phyloP scores from a whole-genome alignment of 192 early-diverging fungal species.

The Podila epigama region DNA sequence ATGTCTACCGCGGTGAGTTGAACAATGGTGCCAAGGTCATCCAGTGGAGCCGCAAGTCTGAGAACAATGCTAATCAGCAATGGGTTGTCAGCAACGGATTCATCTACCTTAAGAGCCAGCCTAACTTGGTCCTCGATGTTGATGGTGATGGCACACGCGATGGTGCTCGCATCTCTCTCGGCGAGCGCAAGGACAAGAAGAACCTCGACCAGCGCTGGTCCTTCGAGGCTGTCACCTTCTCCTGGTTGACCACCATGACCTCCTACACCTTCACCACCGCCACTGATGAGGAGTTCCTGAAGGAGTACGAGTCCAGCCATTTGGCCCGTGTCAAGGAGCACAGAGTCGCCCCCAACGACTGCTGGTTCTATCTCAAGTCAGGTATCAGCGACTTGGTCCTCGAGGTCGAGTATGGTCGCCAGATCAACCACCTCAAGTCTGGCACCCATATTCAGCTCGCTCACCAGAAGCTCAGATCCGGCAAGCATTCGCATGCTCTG shows the following conservation, averaged over 20 bases:
- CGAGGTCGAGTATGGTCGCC: slow-evolving; percentile 24
- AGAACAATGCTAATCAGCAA: slow-evolving; percentile 31
- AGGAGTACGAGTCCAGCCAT: slow-evolving; percentile 34
- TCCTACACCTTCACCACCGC: slow-evolving; percentile 1
- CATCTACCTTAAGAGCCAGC: slow-evolving; percentile 31
- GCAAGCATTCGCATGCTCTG: slow-evolving; percentile 43
- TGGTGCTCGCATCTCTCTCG: slow-evolving; percentile 30
- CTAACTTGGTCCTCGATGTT: slow-evolving; percentile 36
- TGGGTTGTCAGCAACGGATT: slow-evolving; percentile 33
- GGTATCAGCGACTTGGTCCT: slow-evolving; percentile 38
- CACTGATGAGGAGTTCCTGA: slow-evolving; percentile 24
- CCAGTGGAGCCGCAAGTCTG: slow-evolving; percentile 37
- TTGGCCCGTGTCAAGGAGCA: slow-evolving; percentile 32
- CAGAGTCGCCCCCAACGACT: slow-evolving; percentile 7
- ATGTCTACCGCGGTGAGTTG: slow-evolving; percentile 11
- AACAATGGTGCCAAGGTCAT: slow-evolving; percentile 17
- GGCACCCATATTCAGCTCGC: slow-evolving; percentile 21
- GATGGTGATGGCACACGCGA: slow-evolving; percentile 48
- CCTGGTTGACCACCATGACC: slow-evolving; percentile 22
- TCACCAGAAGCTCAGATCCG: slow-evolving; percentile 44
- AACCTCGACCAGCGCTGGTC: slow-evolving; percentile 44
- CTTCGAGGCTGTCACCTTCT: slow-evolving; percentile 38
- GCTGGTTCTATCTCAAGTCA: slow-evolving; percentile 49
- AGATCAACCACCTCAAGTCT: slow-evolving; percentile 27
- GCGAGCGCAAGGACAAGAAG: slow-evolving; percentile 48